Conservation (phyloP, 2,329 filamentous ascomycete species). For the Aspergillus chevalieri region DNA sequence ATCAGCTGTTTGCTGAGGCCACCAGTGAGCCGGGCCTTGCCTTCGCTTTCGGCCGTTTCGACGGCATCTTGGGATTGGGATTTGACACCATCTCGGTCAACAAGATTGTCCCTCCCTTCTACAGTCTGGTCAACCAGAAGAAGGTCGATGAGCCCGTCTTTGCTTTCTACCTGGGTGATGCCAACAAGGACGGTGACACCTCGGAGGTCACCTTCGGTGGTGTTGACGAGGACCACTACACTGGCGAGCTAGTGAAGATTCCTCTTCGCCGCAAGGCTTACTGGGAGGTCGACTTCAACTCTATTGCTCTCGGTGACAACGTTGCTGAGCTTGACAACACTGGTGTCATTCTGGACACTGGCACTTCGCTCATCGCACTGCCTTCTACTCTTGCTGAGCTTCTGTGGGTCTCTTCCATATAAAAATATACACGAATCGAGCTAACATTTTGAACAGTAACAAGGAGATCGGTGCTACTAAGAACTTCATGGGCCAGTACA, state of each 20-base stretch:
- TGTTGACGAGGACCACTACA: conserved; percentile 72
- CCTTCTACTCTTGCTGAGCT: conserved; percentile 88
- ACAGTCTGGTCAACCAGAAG: conserved; percentile 86
- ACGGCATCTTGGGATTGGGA: conserved; percentile 90
- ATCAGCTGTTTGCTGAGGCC: conserved; percentile 93
- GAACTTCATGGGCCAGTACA: conserved; percentile 94
- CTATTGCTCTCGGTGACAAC: conserved; percentile 81
- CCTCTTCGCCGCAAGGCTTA: conserved; percentile 97
- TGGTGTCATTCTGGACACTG: conserved; percentile 95
- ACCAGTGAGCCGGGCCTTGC: conserved; percentile 92
- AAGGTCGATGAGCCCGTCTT: conserved; percentile 90
- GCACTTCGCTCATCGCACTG: conserved; percentile 94
- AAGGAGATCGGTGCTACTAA: conserved; percentile 97
- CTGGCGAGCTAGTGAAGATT: conserved; percentile 84
- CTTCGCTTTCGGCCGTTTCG: conserved; percentile 95
- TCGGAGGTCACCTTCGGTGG: conserved; percentile 91
- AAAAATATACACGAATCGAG: not conserved
- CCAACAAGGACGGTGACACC: conserved; percentile 62
- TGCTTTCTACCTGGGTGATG: conserved; percentile 86
- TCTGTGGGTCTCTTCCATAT: conserved; percentile 47
- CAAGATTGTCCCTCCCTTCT: conserved; percentile 88
- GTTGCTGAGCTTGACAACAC: conserved; percentile 87
- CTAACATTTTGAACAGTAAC: conserved; percentile 50
- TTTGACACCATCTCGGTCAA: conserved; percentile 98
- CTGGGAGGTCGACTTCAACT: conserved; percentile 96